Evolutionary conservation across 257 asterid genomes (phyloP).

Genomic region (Ocimum tenuiflorum): DNA sequence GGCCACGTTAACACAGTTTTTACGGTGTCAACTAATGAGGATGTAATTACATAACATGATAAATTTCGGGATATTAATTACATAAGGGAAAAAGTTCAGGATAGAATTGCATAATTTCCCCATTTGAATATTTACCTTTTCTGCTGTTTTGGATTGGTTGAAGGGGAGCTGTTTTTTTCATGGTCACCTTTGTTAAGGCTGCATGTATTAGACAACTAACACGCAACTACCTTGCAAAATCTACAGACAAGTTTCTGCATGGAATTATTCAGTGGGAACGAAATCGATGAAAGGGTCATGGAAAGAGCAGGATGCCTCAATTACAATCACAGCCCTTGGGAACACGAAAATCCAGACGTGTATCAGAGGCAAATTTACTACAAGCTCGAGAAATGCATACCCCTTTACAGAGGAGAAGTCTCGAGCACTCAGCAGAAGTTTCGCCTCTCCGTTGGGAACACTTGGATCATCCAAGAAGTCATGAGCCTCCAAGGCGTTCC

Average conservation of each 20-base stretch:
- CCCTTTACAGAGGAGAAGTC: slow-evolving; percentile 82
- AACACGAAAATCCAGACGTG: slow-evolving; percentile 72
- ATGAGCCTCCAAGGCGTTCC: slow-evolving; percentile 95
- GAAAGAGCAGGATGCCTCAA: slow-evolving; percentile 88
- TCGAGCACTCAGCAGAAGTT: slow-evolving; percentile 90
- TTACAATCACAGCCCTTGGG: slow-evolving; percentile 84
- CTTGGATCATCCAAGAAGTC: slow-evolving; percentile 90
- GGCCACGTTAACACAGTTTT: no score
- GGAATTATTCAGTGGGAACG: slow-evolving; percentile 82
- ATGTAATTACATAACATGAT: no score
- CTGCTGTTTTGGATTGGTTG: no score
- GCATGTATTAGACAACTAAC: no score
- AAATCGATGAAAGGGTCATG: slow-evolving; percentile 79
- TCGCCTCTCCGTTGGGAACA: slow-evolving; percentile 45
- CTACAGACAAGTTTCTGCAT: slow-evolving; percentile 72
- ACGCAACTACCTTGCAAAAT: no score
- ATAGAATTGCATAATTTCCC: no score
- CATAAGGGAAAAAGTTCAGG: no score
- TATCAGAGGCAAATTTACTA: slow-evolving; percentile 79
- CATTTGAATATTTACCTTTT: neutral
- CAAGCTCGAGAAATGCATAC: slow-evolving; percentile 67
- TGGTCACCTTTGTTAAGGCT: no score
- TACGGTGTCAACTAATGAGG: no score
- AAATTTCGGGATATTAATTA: no score
- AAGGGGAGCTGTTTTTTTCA: no score